Evolutionary conservation across 1,139 yeast genomes (phyloP), one percentile per base, ranked within the genome.

Genomic region (Hemisphaericaspora lyxosophila): DNA sequence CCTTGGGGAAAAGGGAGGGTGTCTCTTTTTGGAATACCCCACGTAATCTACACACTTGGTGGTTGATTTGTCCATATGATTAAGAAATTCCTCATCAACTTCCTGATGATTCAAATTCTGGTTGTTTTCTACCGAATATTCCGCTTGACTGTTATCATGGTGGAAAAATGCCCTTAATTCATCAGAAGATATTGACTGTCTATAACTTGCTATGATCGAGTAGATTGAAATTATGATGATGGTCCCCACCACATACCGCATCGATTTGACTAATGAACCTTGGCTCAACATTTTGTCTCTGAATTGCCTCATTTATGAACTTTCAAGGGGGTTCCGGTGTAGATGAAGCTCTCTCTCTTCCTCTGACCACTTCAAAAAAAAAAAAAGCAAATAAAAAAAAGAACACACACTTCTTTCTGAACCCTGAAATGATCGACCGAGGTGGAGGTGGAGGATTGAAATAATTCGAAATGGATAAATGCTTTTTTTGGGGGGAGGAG

Each of bases 1-100:
- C 4, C 60, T 54, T 0, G 86, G 86, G 0, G 82, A 70, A 12
- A 57, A 64, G 0, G 86, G 86, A 1, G 51, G 55, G 49, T 82
- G 88, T 29, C 53, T 50, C 2, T 40, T 43, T 39, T 70, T 57
- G 4, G 74, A 64, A 49, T 71, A 70, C 2, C 62, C 64, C 8
- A 64, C 65, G 42, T 71, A 72, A 45, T 71, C 66, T 11, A 70
- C 70, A 49, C 78, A 72, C 32, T 57, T 52, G 11, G 41, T 42
- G 4, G 49, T 47, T 22, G 43, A 38, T 26, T 45, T 46, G 40
- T 62, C 60, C 55, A 61, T 45, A 11, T 41, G 18, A 7, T 27
- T n/a, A 6, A 38, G 18, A 8, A 30, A 26, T 15, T 13, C 25
- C n/a, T 18, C 7, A n/a, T 33, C 36, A 5, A 36, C 17, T 4